Base-by-base conservation (phyloP, 2,329 filamentous ascomycete species). In the Annulohypoxylon truncatum region DNA sequence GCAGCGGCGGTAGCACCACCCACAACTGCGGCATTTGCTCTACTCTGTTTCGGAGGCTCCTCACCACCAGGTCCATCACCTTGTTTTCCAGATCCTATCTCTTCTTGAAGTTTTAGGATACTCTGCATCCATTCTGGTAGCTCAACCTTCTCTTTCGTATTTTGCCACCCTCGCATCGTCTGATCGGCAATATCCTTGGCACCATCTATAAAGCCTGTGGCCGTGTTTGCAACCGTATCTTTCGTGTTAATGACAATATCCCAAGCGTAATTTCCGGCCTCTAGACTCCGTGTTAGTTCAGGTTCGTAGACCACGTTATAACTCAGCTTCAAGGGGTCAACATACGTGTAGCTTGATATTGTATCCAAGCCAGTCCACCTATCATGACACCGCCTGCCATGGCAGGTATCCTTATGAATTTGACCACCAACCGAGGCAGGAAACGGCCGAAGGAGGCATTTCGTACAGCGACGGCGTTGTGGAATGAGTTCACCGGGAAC, bases 301-400 rank as follows among this genome's bases (percentile, higher is more conserved):
- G 7, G 28, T n/a, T 20, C 20, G 2, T 42, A 46, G 2, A 38
- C n/a, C n/a, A 42, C n/a, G 15, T 8, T 22, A 38, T 1, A 55
- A 33, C 40, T 40, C 15, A 44, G 48, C n/a, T 29, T 53, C 7
- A 2, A 50, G 24, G n/a, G 31, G 35, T n/a, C 31, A 66, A 86
- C 92, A 68, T 86, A 94, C 92, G 92, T 60, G 90, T 89, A 68
- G 96, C 95, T 80, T 99, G 96, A 77, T 99, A 98, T 77, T 99
- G 96, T 51, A 99, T 82, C 86, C 97, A 99, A 24, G 94, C 94
- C 64, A 96, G 82, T 2, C 92, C 92, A 12, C 93, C 94, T 71
- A 99, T 87, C 75, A 94, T 92, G 48, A 94, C 87, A 42, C 93
- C 94, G 42, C 95, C 96, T 74, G 97, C 94, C 82, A 97, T 91